Conservation (phyloP, 768 basidiomycete species). For the Collybia nuda region DNA sequence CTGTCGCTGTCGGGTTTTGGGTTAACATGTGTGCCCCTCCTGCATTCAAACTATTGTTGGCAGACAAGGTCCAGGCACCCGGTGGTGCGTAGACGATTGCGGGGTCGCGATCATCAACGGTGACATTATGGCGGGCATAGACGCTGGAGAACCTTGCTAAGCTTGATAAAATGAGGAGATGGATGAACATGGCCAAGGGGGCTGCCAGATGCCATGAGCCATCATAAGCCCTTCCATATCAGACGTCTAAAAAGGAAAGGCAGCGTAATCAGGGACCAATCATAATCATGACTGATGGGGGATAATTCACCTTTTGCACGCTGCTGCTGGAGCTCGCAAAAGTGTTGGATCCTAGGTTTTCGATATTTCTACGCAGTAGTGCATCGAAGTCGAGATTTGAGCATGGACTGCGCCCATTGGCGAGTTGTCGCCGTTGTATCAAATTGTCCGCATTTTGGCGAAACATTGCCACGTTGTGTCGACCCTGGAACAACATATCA, state of each 20-base stretch:
- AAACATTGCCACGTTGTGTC: too few relatives aligned
- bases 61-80: constrained; percentile 28
- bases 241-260: not conserved
- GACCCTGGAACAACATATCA: too few relatives aligned
- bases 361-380: too few relatives aligned
- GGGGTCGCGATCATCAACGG: constrained; percentile 29
- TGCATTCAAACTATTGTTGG: constrained; percentile 28
- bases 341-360: too few relatives aligned
- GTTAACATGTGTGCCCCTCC: constrained; percentile 28
- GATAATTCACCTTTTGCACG: too few relatives aligned
- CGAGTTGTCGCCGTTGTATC: too few relatives aligned
- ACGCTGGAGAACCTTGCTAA: constrained; percentile 10
- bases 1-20: constrained; percentile 26
- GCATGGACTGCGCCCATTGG: too few relatives aligned
- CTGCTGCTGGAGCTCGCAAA: too few relatives aligned
- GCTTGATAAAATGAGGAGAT: constrained; percentile 7
- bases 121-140: constrained; percentile 26
- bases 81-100: constrained; percentile 29
- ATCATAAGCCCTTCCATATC: not conserved
- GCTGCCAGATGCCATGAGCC: constrained; percentile 1
- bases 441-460: too few relatives aligned
- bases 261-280: too few relatives aligned
- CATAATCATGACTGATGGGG: too few relatives aligned
- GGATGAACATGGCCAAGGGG: constrained; percentile 13
- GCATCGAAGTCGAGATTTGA: too few relatives aligned